Conservation (phyloP, 768 basidiomycete species). For the Lactarius hengduanensis region DNA sequence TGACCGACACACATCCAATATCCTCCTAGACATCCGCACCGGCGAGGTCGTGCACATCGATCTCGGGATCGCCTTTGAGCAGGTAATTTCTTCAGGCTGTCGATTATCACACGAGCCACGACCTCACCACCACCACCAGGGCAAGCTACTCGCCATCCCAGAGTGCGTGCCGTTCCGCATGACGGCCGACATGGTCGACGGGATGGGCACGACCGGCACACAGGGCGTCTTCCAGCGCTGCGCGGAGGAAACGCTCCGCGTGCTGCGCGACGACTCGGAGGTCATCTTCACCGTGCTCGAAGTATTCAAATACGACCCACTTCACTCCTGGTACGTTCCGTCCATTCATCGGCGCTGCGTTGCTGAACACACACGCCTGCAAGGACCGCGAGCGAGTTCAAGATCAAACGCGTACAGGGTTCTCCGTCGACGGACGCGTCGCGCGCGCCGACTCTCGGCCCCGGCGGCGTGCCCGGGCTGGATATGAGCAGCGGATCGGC, state of each 20-base stretch:
- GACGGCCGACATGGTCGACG: slow-evolving; percentile 92
- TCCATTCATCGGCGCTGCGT: too few relatives aligned
- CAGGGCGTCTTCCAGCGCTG: slow-evolving; percentile 95
- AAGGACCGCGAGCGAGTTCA: slow-evolving; percentile 79
- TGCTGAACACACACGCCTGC: too few relatives aligned
- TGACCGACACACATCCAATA: slow-evolving; percentile 90
- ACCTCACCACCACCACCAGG: slow-evolving; percentile 44
- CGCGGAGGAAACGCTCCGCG: slow-evolving; percentile 91
- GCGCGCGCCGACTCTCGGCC: slow-evolving; percentile 36
- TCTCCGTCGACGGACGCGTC: slow-evolving; percentile 31
- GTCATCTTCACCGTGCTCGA: slow-evolving; percentile 94
- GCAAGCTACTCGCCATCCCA: slow-evolving; percentile 72
- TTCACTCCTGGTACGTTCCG: slow-evolving; percentile 77
- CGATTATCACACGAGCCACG: background rate
- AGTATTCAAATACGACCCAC: slow-evolving; percentile 95
- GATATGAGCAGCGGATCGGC: slow-evolving; percentile 65
- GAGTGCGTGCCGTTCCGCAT: slow-evolving; percentile 94
- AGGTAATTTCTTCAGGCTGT: slow-evolving; percentile 46
- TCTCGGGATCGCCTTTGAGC: slow-evolving; percentile 94
- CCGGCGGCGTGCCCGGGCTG: slow-evolving; percentile 44
- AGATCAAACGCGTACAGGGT: slow-evolving; percentile 62
- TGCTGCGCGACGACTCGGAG: slow-evolving; percentile 79
- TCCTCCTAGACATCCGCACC: slow-evolving; percentile 75
- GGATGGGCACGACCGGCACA: slow-evolving; percentile 85
- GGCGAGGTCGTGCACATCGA: slow-evolving; percentile 97